Conservation (phyloP, 2,329 filamentous ascomycete genomes). For the Pseudocercospora vitis region DNA sequence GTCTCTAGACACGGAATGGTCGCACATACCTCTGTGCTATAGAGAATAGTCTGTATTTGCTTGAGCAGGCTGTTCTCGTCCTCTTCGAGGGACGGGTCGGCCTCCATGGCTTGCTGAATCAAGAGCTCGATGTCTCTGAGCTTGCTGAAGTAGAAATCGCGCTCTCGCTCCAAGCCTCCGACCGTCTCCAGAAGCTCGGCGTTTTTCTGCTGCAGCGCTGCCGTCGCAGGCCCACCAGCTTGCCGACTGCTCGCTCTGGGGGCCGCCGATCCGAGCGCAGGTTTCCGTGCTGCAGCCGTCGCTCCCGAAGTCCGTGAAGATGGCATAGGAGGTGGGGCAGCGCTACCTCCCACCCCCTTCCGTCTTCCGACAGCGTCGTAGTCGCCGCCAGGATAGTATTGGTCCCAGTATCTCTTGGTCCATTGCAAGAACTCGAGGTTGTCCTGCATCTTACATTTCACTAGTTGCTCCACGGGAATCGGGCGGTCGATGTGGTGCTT, state of each 20-base stretch:
- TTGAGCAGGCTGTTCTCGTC: constrained; percentile 89
- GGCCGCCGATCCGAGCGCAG: constrained; percentile 46
- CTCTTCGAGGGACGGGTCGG: constrained; percentile 89
- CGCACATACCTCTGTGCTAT: constrained; percentile 76
- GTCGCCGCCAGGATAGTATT: constrained; percentile 94
- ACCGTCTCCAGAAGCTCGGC: constrained; percentile 90
- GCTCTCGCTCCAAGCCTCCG: constrained; percentile 88
- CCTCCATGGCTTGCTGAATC: constrained; percentile 88
- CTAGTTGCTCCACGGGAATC: constrained; percentile 81
- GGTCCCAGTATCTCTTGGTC: constrained; percentile 96
- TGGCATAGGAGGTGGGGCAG: constrained; percentile 39
- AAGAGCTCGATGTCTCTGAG: constrained; percentile 93
- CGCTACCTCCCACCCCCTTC: constrained; percentile 66
- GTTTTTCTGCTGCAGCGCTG: constrained; percentile 82
- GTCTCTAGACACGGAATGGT: background rate
- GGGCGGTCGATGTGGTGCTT: constrained; percentile 87
- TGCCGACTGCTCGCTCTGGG: constrained; percentile 48
- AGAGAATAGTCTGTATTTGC: constrained; percentile 93
- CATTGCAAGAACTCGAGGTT: constrained; percentile 99
- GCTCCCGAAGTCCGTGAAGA: constrained; percentile 41
- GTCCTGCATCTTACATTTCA: constrained; percentile 99
- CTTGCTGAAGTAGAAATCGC: constrained; percentile 99
- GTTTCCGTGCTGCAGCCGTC: constrained; percentile 50
- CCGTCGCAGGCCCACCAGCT: constrained; percentile 56
- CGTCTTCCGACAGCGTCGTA: constrained; percentile 87